Evolutionary conservation across 306 rosid genomes (phyloP).

Genomic region (Quercus wislizeni): DNA sequence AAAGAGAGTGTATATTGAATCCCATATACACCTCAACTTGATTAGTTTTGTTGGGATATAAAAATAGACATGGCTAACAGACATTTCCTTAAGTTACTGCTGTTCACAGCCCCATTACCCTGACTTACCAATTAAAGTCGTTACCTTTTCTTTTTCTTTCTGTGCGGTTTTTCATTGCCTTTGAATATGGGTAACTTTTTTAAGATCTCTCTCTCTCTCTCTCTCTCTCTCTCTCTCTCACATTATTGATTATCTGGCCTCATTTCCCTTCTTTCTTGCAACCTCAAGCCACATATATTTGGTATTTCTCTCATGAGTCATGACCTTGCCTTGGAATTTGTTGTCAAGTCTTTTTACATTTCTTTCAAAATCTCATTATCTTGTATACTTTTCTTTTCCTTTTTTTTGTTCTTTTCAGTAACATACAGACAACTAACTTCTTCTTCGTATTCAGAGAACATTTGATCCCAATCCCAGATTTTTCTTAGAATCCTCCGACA

Average conservation of each 20-base stretch:
- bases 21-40: no score
- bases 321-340: background rate
- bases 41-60: no score
- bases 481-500: conserved; percentile 18
- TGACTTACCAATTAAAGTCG: background rate
- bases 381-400: conserved; percentile 1
- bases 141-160: background rate
- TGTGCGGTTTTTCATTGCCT: conserved; percentile 10
- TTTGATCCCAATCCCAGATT: conserved; percentile 28
- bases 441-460: conserved; percentile 29
- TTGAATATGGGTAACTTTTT: background rate
- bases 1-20: no score
- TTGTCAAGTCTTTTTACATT: background rate
- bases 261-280: conserved; percentile 7
- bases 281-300: background rate
- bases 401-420: conserved; percentile 28
- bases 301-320: background rate
- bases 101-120: no score
- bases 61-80: no score
- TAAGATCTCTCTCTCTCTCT: background rate
- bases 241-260: background rate
- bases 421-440: conserved; percentile 31
- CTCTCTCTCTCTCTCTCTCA: conserved; percentile 2
- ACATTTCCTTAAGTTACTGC: no score
- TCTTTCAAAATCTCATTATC: conserved; percentile 1